phyloP scores from a whole-genome alignment of 1,284 basidiomycete genomes.

The Omphalotus olearius region DNA sequence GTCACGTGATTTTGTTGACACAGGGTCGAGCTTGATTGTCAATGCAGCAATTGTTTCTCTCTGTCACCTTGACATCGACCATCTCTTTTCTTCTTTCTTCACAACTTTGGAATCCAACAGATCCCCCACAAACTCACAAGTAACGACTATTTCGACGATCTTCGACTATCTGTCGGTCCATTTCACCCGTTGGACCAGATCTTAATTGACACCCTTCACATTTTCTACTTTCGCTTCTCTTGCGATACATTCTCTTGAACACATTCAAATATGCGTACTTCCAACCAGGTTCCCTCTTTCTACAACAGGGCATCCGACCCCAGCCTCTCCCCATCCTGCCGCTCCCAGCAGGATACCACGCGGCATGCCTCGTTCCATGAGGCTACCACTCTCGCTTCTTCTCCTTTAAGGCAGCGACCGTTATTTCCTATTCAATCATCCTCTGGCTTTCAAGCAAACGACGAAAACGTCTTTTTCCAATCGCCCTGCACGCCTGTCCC shows the following conservation, averaged over 20 bases:
- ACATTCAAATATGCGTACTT: slow-evolving; percentile 33
- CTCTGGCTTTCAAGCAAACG: slow-evolving; percentile 29
- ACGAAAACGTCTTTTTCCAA: slow-evolving; percentile 49
- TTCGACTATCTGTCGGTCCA: no score
- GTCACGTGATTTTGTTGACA: slow-evolving; percentile 6
- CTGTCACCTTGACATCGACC: slow-evolving; percentile 4
- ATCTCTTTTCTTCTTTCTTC: background rate
- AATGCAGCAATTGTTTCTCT: background rate
- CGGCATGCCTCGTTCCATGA: slow-evolving; percentile 34
- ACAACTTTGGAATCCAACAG: background rate
- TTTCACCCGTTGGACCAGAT: no score
- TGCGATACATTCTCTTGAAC: slow-evolving; percentile 11
- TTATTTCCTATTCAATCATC: slow-evolving; percentile 28
- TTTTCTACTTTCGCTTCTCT: slow-evolving; percentile 7
- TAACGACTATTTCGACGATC: background rate
- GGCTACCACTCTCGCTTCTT: slow-evolving; percentile 59
- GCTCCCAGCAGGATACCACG: slow-evolving; percentile 33
- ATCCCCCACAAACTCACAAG: background rate
- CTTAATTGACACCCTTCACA: background rate
- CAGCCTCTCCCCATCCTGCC: slow-evolving; percentile 42
- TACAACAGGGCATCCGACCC: slow-evolving; percentile 31
- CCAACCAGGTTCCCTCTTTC: slow-evolving; percentile 32
- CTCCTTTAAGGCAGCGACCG: slow-evolving; percentile 46
- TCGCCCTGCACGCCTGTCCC: slow-evolving; percentile 48
- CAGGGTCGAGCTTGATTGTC: background rate